Conservation (phyloP, 345 rosid species). For the Clarkia xantiana region DNA sequence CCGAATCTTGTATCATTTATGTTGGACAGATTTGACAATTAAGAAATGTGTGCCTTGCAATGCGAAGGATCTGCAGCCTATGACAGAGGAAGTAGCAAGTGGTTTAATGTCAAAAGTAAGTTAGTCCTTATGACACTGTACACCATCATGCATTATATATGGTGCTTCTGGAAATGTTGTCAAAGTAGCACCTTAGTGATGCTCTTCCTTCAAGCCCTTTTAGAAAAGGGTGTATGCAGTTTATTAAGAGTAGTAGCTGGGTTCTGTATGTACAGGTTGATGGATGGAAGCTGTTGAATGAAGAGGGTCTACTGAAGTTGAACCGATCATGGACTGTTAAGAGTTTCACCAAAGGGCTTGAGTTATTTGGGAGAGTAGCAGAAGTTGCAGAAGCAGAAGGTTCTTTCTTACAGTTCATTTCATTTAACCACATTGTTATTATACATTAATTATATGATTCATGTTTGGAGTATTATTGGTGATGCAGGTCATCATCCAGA, state of each 20-base stretch:
- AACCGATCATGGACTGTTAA: conserved; percentile 51
- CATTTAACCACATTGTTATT: not conserved
- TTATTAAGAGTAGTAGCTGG: too few relatives aligned
- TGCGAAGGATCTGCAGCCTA: conserved; percentile 56
- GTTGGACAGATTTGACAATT: conserved; percentile 41
- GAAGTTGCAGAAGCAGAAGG: conserved; percentile 87
- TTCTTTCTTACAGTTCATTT: conserved; percentile 7
- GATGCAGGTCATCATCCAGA: conserved; percentile 94
- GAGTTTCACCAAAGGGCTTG: conserved; percentile 77
- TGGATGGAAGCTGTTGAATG: conserved; percentile 72
- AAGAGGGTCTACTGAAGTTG: conserved; percentile 55
- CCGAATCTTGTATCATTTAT: not conserved
- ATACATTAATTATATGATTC: too few relatives aligned
- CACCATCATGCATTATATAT: too few relatives aligned
- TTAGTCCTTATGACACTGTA: too few relatives aligned
- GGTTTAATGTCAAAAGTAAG: conserved; percentile 43
- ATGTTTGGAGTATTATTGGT: too few relatives aligned
- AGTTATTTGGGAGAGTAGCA: conserved; percentile 57
- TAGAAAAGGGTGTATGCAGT: not conserved
- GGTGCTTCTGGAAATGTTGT: too few relatives aligned
- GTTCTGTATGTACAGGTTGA: conserved; percentile 35
- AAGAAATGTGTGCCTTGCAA: conserved; percentile 87
- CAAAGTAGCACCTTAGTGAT: not conserved
- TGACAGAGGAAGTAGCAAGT: conserved; percentile 64
- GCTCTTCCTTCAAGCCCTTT: not conserved